Conservation (phyloP, 192 early-diverging fungal species). For the Linnemannia schmuckeri region DNA sequence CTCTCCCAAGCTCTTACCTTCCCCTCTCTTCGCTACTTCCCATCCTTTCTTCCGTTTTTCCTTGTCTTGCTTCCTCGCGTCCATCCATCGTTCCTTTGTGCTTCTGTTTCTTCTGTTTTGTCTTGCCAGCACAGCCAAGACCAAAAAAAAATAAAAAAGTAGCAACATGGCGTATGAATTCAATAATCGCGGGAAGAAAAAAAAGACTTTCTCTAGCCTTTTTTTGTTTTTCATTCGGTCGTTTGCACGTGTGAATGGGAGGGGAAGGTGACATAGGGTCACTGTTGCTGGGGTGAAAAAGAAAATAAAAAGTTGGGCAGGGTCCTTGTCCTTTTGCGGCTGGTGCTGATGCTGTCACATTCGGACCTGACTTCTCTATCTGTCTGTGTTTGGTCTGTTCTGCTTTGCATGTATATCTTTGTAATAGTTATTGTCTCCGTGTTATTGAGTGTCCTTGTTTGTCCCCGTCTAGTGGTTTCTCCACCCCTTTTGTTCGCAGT, state of each 20-base stretch:
- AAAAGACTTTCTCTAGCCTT: not conserved
- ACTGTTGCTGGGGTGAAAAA: not conserved
- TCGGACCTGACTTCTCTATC: no score
- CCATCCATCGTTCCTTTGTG: not conserved
- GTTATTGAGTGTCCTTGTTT: not conserved
- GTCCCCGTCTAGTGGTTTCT: not conserved
- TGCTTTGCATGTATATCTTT: no score
- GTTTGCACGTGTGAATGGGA: constrained; percentile 2
- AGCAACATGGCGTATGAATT: not conserved
- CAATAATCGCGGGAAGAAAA: not conserved
- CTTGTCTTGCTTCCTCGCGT: not conserved
- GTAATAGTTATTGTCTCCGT: not conserved
- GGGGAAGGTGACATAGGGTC: not conserved
- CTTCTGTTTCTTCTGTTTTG: no score
- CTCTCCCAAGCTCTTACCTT: no score
- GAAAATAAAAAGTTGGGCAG: not conserved
- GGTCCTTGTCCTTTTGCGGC: not conserved
- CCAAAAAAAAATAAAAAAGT: not conserved
- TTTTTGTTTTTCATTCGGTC: not conserved
- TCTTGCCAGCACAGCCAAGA: not conserved
- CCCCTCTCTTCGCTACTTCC: not conserved
- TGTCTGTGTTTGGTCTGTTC: no score
- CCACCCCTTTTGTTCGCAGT: not conserved
- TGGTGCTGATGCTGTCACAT: not conserved
- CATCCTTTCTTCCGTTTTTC: not conserved